Evolutionary conservation across 495 filamentous ascomycete genomes (phyloP).

Genomic region (Penicillium bovifimosum): DNA sequence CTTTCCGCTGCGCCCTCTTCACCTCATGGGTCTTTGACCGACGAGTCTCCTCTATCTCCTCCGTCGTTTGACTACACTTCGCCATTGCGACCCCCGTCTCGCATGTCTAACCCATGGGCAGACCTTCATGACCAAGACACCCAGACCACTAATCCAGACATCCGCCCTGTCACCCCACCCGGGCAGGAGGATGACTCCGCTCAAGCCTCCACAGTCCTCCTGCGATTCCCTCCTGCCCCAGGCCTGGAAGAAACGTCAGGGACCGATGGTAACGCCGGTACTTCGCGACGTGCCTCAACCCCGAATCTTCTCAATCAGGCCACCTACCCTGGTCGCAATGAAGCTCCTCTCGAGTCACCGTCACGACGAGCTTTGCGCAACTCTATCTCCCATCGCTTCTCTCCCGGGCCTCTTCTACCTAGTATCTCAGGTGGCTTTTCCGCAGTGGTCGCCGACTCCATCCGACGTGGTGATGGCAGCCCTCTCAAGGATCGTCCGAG

Average conservation of each 20-base stretch:
- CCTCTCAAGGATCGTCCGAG: slow-evolving; percentile 32
- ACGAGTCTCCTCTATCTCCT: slow-evolving; percentile 26
- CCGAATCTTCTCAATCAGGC: slow-evolving; percentile 11
- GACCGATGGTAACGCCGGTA: slow-evolving; percentile 1
- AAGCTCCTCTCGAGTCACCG: slow-evolving; percentile 31
- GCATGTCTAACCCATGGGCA: slow-evolving; percentile 41
- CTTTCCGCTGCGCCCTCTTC: slow-evolving; percentile 34
- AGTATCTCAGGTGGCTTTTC: slow-evolving; percentile 52
- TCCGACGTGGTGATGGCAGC: slow-evolving; percentile 47
- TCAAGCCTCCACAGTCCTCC: slow-evolving; percentile 33
- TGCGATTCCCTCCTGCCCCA: slow-evolving; percentile 37
- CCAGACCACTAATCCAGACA: slow-evolving; percentile 19
- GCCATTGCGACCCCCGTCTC: slow-evolving; percentile 31
- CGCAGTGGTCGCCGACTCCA: slow-evolving; percentile 57
- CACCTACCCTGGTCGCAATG: slow-evolving; percentile 16
- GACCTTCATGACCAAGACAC: slow-evolving; percentile 18
- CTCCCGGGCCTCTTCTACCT: slow-evolving; percentile 30
- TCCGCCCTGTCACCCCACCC: slow-evolving; percentile 29
- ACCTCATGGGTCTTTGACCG: slow-evolving; percentile 29
- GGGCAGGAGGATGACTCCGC: slow-evolving; percentile 6
- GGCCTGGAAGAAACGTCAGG: slow-evolving; percentile 23
- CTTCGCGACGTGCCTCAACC: slow-evolving; percentile 16
- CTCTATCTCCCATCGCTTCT: slow-evolving; percentile 40
- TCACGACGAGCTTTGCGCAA: slow-evolving; percentile 28
- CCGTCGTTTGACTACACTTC: slow-evolving; percentile 28